A percentile compares a stretch with the other conserved stretches of the same genome.
Evolutionary conservation across 208 protist species (phyloP).

Genomic region (Lotmaria passim): DNA sequence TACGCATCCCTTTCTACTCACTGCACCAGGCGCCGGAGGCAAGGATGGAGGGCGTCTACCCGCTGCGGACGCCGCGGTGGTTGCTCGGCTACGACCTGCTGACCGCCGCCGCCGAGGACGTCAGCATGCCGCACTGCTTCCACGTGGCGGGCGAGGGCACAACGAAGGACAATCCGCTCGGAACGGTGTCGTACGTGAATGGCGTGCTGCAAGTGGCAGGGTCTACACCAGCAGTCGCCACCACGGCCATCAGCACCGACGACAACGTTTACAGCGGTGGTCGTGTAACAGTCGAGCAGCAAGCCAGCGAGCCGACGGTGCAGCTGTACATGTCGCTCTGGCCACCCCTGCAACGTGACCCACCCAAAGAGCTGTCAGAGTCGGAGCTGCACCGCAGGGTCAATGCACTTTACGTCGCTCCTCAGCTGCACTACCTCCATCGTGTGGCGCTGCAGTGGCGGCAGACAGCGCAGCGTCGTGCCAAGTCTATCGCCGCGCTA

Average conservation of each 20-base stretch:
- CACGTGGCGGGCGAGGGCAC: background rate
- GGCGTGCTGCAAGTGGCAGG: too few relatives aligned
- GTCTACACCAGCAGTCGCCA: too few relatives aligned
- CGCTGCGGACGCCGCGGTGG: slow-evolving; percentile 73
- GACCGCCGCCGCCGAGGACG: background rate
- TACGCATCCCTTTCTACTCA: slow-evolving; percentile 80
- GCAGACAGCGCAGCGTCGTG: slow-evolving; percentile 34
- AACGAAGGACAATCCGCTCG: background rate
- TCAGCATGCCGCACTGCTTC: too few relatives aligned
- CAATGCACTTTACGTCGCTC: slow-evolving; percentile 52
- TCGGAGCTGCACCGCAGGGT: slow-evolving; percentile 44
- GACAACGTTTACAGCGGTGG: background rate
- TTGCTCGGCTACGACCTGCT: slow-evolving; percentile 66
- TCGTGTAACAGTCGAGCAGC: slow-evolving; percentile 2
- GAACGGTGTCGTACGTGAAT: background rate
- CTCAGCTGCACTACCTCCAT: slow-evolving; percentile 67
- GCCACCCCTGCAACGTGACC: slow-evolving; percentile 67
- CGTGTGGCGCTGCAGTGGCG: slow-evolving; percentile 66
- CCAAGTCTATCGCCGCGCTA: slow-evolving; percentile 55
- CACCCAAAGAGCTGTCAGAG: slow-evolving; percentile 35
- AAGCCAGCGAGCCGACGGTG: slow-evolving; percentile 45
- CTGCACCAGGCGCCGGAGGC: slow-evolving; percentile 72
- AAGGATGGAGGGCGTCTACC: slow-evolving; percentile 75
- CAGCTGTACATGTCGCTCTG: slow-evolving; percentile 86
- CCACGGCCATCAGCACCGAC: background rate